phyloP scores from a whole-genome alignment of 371 early-diverging fungal genomes.

The Coemansia sp. region DNA sequence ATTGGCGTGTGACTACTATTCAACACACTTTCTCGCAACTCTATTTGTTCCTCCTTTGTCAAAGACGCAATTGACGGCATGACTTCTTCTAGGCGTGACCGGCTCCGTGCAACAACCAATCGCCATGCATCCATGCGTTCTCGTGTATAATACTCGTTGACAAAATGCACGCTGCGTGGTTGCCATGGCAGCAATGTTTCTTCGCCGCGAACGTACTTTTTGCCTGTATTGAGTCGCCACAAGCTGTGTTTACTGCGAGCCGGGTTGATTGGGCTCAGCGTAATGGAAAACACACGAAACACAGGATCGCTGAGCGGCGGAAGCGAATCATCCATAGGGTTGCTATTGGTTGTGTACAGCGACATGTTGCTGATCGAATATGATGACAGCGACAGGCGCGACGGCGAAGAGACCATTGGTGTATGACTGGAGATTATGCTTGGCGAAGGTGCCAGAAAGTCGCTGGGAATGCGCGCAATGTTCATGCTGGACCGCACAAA shows the following conservation, averaged over 20 bases:
- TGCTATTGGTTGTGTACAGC: not conserved
- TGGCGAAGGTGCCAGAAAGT: not conserved
- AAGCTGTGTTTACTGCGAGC: slow-evolving; percentile 53
- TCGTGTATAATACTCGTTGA: slow-evolving; percentile 58
- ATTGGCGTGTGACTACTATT: not conserved
- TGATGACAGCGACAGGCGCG: not conserved
- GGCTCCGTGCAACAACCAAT: slow-evolving; percentile 27
- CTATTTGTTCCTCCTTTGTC: not conserved
- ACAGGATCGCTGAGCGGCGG: slow-evolving; percentile 27
- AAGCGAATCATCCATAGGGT: not conserved
- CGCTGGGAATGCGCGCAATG: slow-evolving; percentile 5
- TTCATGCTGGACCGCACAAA: slow-evolving; percentile 9
- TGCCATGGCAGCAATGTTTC: slow-evolving; percentile 74
- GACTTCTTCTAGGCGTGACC: slow-evolving; percentile 19
- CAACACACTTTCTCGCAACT: not conserved
- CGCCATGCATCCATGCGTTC: slow-evolving; percentile 34
- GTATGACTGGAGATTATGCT: not conserved
- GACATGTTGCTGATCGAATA: slow-evolving; percentile 1
- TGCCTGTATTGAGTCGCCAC: slow-evolving; percentile 74
- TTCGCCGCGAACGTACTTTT: slow-evolving; percentile 82
- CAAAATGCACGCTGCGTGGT: slow-evolving; percentile 70
- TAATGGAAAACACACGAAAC: slow-evolving; percentile 33
- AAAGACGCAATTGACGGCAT: not conserved
- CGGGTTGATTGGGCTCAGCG: slow-evolving; percentile 25
- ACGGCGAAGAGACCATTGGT: not conserved